Evolutionary conservation across 2,329 filamentous ascomycete genomes (phyloP).

Genomic region (Pseudocercospora macadamiae): DNA sequence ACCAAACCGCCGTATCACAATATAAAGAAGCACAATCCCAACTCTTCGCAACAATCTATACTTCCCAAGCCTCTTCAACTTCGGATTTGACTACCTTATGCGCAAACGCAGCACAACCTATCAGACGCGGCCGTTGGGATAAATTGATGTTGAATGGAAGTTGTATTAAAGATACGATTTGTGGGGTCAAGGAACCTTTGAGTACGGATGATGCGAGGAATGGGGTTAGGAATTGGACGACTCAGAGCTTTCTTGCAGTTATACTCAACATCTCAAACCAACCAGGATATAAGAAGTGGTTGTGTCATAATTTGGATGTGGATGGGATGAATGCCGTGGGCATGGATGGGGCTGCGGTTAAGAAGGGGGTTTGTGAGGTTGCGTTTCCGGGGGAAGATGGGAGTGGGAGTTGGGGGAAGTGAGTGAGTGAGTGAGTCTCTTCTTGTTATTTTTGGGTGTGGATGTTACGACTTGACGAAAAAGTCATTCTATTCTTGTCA

Average conservation of each 20-base stretch:
- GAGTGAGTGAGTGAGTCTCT: background rate
- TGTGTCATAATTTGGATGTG: constrained; percentile 28
- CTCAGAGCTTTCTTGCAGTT: constrained; percentile 24
- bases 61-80: constrained; percentile 19
- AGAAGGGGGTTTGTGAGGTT: constrained; percentile 18
- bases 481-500: no score
- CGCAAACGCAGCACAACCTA: constrained; percentile 8
- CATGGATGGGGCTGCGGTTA: constrained; percentile 26
- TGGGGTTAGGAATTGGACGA: constrained; percentile 24
- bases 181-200: constrained; percentile 22
- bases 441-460: no score
- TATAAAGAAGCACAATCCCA: constrained; percentile 25
- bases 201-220: constrained; percentile 12
- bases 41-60: constrained; percentile 28
- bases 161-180: constrained; percentile 28
- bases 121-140: constrained; percentile 14
- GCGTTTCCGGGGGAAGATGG: constrained; percentile 1
- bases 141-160: constrained; percentile 22
- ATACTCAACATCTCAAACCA: constrained; percentile 28
- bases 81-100: constrained; percentile 22
- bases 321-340: constrained; percentile 28
- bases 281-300: constrained; percentile 20
- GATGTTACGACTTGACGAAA: no score
- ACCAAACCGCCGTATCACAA: constrained; percentile 17
- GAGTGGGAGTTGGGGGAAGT: background rate